Evolutionary conservation across 352 stramenopile genomes (phyloP).

Genomic region (Phytopythium helicoides): DNA sequence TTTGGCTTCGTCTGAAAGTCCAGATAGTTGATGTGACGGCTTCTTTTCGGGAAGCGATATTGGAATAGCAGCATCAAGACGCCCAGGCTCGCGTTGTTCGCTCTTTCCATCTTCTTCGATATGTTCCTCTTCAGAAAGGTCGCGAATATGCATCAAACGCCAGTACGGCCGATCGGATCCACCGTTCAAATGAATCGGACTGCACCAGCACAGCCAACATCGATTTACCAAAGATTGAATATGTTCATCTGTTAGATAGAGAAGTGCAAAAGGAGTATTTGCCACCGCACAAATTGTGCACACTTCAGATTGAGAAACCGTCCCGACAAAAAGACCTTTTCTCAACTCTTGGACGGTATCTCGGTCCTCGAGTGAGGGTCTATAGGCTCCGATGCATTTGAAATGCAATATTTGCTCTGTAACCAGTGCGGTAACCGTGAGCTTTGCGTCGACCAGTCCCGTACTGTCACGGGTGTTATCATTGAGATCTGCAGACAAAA

Average conservation of each 20-base stretch:
- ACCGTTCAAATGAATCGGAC: not conserved
- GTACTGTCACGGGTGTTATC: too few relatives aligned
- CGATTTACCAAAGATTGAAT: not conserved
- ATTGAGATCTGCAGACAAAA: too few relatives aligned
- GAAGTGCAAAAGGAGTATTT: not conserved
- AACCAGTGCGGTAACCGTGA: not conserved
- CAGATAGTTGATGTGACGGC: too few relatives aligned
- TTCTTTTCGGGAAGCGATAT: too few relatives aligned
- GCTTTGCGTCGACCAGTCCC: not conserved
- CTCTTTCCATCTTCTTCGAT: too few relatives aligned
- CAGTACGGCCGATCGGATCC: too few relatives aligned
- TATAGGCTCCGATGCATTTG: not conserved
- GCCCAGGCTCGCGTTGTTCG: too few relatives aligned
- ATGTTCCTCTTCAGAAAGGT: too few relatives aligned
- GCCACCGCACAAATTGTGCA: not conserved
- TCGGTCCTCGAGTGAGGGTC: not conserved
- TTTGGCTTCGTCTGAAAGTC: too few relatives aligned
- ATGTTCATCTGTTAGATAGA: not conserved
- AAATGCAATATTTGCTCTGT: not conserved
- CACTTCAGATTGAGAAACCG: not conserved
- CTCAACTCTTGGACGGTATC: not conserved
- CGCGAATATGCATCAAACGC: too few relatives aligned
- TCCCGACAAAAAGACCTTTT: not conserved
- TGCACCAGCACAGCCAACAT: constrained; percentile 1
- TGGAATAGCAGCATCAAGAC: too few relatives aligned